phyloP scores from a whole-genome alignment of 208 protist species.

The Naegleria fowleri region DNA sequence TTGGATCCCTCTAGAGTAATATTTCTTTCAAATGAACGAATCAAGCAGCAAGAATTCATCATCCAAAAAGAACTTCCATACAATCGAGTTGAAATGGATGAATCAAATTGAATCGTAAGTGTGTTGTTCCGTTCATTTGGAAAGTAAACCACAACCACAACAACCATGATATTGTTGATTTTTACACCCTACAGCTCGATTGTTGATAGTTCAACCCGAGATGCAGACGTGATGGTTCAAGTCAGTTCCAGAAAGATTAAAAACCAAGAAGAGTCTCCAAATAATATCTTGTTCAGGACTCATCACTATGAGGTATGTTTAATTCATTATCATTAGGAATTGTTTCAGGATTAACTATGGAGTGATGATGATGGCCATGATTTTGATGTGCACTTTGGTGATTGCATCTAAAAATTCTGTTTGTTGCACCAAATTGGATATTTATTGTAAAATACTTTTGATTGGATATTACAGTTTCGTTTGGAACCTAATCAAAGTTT shows the following conservation, averaged over 20 bases:
- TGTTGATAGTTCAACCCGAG: neutral
- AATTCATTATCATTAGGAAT: no score
- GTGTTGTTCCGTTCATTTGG: no score
- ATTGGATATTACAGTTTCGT: neutral
- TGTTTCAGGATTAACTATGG: no score
- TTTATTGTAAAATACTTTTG: no score
- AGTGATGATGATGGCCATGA: neutral
- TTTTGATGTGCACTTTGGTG: neutral
- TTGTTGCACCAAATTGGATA: neutral
- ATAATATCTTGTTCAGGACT: constrained; percentile 9
- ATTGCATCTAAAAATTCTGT: neutral
- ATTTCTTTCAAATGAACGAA: neutral
- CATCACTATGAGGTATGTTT: constrained; percentile 26
- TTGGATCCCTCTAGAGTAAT: no score
- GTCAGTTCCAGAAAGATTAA: constrained; percentile 20
- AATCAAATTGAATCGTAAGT: neutral
- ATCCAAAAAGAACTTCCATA: constrained; percentile 20
- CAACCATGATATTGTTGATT: no score
- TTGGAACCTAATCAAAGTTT: neutral
- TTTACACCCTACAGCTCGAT: neutral
- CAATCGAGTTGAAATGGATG: neutral
- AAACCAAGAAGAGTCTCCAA: constrained; percentile 22
- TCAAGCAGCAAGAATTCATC: neutral
- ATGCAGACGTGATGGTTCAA: neutral
- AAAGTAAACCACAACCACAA: no score